Percentiles rank a stretch among this genome's conserved stretches.
phyloP scores from a whole-genome alignment of 441 rosid species.

The Flueggea neowawraea region DNA sequence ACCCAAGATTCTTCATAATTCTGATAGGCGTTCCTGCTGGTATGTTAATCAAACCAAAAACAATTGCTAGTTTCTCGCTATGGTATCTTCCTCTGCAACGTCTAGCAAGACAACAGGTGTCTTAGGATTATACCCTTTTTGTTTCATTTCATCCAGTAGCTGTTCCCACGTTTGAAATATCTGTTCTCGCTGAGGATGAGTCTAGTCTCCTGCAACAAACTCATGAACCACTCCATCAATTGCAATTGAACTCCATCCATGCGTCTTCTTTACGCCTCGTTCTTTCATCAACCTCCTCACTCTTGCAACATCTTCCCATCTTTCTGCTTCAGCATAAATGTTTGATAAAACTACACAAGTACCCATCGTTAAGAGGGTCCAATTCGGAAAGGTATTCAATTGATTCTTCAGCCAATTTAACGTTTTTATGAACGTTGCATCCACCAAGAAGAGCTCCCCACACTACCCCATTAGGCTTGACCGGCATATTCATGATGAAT shows the following conservation, averaged over 20 bases:
- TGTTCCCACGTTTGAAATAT: background rate
- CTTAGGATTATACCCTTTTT: background rate
- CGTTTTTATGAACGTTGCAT: background rate
- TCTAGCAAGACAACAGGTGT: background rate
- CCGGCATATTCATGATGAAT: background rate
- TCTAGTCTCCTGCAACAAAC: background rate
- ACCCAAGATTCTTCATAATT: background rate
- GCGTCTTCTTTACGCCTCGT: background rate
- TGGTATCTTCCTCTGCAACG: background rate
- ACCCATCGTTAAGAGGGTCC: background rate
- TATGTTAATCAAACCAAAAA: background rate
- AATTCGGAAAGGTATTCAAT: background rate
- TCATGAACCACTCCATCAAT: background rate
- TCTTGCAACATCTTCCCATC: background rate
- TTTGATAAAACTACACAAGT: background rate
- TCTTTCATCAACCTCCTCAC: background rate
- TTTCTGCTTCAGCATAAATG: background rate
- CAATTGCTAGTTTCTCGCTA: background rate
- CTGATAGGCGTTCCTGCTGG: background rate
- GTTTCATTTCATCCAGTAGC: background rate
- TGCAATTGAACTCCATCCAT: background rate
- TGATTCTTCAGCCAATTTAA: background rate
- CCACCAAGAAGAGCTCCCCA: slow-evolving; percentile 1
- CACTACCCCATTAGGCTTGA: background rate
- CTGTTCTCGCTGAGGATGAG: background rate